These are phyloP conservation scores for Candida palmyrensis DNA, from an alignment of 805 yeast species.

Conservation along the genomic window DNA sequence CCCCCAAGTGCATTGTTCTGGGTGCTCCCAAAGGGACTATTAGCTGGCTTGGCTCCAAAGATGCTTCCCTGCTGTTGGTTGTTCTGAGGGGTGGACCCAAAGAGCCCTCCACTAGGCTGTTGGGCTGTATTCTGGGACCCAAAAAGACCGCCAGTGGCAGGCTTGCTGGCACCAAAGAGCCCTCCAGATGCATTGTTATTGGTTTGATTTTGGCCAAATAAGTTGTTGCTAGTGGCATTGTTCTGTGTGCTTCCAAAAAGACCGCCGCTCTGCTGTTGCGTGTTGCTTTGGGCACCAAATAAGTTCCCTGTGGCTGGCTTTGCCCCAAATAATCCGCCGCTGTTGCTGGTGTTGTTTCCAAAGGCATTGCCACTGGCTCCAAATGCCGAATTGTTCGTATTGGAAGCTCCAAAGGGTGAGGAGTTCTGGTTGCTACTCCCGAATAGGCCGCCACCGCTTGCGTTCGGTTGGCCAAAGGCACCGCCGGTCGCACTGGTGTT, in stretches of 20 bases:
- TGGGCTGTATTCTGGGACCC: constrained; percentile 10
- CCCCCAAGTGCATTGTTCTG: constrained; percentile 16
- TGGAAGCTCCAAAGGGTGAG: constrained; percentile 23
- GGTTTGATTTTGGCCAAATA: constrained; percentile 13
- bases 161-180: constrained; percentile 12
- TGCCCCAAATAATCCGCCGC: constrained; percentile 11
- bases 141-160: constrained; percentile 8
- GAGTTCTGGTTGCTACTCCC: constrained; percentile 6
- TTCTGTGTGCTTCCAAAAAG: constrained; percentile 32
- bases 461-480: constrained; percentile 5
- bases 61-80: constrained; percentile 18
- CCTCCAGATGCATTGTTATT: constrained; percentile 8
- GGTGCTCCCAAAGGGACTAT: constrained; percentile 10
- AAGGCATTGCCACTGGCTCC: constrained; percentile 17
- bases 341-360: constrained; percentile 13
- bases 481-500: constrained; percentile 4
- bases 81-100: constrained; percentile 33
- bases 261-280: constrained; percentile 21
- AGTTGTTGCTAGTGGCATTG: constrained; percentile 15
- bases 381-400: constrained; percentile 15
- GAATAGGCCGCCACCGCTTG: constrained; percentile 3
- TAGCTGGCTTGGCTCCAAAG: constrained; percentile 13
- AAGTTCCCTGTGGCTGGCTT: constrained; percentile 31
- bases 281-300: constrained; percentile 32
- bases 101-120: constrained; percentile 33